Conservation (phyloP, 2,329 filamentous ascomycete species). For the Arthroderma sp. region DNA sequence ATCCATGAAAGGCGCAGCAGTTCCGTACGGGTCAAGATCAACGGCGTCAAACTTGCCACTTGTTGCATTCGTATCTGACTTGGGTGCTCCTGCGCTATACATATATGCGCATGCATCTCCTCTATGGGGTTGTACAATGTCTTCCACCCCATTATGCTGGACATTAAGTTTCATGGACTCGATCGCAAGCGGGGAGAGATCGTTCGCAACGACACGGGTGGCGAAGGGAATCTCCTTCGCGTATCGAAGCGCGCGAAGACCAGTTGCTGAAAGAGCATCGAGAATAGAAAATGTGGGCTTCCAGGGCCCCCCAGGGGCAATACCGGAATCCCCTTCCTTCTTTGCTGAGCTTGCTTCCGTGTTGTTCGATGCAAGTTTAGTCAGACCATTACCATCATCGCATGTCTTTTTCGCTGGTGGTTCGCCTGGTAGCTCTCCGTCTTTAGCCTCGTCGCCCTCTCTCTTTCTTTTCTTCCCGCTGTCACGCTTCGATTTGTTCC, state of each 20-base stretch:
- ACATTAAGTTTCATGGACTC: constrained; percentile 75
- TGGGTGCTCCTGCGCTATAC: constrained; percentile 53
- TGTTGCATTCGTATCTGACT: constrained; percentile 24
- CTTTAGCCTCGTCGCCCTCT: constrained; percentile 3
- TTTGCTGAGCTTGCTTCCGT: neutral
- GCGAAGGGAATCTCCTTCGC: constrained; percentile 78
- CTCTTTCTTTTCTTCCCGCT: constrained; percentile 27
- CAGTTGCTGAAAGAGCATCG: constrained; percentile 87
- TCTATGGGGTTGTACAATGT: constrained; percentile 58
- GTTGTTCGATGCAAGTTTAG: constrained; percentile 1
- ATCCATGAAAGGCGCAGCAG: constrained; percentile 83
- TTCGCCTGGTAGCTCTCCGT: neutral
- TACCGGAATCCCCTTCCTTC: constrained; percentile 2
- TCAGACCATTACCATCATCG: neutral
- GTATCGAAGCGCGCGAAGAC: constrained; percentile 80
- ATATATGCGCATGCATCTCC: constrained; percentile 84
- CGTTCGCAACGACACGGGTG: constrained; percentile 76
- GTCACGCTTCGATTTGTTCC: constrained; percentile 22
- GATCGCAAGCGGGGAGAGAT: constrained; percentile 65
- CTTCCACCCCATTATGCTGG: constrained; percentile 61
- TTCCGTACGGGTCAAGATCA: constrained; percentile 91
- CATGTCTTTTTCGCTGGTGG: neutral
- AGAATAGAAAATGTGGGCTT: constrained; percentile 61
- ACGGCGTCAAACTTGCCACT: constrained; percentile 69
- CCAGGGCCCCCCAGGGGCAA: constrained; percentile 12